These are phyloP conservation scores for Zymoseptoria pseudotritici DNA, from an alignment of 2,329 filamentous ascomycete genomes.

Conservation along the genomic window DNA sequence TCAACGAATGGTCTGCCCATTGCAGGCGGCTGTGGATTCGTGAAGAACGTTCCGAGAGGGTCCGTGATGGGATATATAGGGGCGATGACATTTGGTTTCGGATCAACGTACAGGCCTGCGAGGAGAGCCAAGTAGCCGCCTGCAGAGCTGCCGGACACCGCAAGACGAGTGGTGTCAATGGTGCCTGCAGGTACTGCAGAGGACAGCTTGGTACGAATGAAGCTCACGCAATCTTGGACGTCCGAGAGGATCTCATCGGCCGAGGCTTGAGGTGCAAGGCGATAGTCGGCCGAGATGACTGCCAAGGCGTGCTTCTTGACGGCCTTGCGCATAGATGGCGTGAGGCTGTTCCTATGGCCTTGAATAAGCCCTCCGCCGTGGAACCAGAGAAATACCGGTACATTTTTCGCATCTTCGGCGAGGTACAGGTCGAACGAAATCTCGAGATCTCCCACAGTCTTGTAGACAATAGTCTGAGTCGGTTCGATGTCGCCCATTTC, in stretches of 20 bases:
- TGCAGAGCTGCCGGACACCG: constrained; percentile 25
- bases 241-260: constrained; percentile 26
- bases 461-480: constrained; percentile 18
- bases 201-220: constrained; percentile 18
- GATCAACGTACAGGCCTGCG: constrained; percentile 26
- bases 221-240: constrained; percentile 23
- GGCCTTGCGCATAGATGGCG: constrained; percentile 23
- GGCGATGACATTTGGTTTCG: constrained; percentile 26
- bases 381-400: constrained; percentile 20
- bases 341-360: constrained; percentile 18
- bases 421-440: constrained; percentile 19
- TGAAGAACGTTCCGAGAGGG: constrained; percentile 27
- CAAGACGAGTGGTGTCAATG: constrained; percentile 18
- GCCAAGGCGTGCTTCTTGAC: constrained; percentile 20
- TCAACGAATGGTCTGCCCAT: constrained; percentile 12
- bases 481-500: constrained; percentile 13
- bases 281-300: constrained; percentile 27
- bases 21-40: constrained; percentile 20
- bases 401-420: constrained; percentile 11
- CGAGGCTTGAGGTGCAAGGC: constrained; percentile 27
- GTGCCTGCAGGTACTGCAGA: constrained; percentile 9
- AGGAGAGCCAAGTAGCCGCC: constrained; percentile 27
- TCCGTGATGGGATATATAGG: constrained; percentile 30
- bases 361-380: constrained; percentile 27
- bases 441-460: constrained; percentile 15